A percentile compares a stretch with the other conserved stretches of the same genome.
phyloP scores from a whole-genome alignment of 2,329 filamentous ascomycete species.

The Cercospora beticola region DNA sequence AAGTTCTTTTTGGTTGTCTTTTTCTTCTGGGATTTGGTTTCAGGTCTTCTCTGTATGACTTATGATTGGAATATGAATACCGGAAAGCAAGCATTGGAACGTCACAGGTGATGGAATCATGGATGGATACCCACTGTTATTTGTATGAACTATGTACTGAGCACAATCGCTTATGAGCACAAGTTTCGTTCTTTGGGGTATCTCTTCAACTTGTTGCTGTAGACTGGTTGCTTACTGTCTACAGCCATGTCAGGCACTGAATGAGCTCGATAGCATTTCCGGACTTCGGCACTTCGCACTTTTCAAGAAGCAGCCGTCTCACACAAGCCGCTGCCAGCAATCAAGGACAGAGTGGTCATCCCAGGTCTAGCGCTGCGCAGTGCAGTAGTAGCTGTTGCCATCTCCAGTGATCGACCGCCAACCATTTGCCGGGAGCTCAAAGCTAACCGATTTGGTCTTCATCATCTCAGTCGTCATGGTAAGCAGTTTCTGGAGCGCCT shows the following conservation, averaged over 20 bases:
- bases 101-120: not conserved
- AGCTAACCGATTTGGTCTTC: too few species aligned
- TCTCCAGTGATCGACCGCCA: too few species aligned
- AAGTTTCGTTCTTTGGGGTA: not conserved
- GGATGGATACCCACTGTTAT: slow-evolving; percentile 8
- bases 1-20: not conserved
- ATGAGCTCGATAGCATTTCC: too few species aligned
- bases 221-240: not conserved
- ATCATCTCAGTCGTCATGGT: too few species aligned
- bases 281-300: too few species aligned
- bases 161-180: slow-evolving; percentile 1
- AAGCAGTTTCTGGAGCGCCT: not conserved
- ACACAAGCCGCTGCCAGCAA: too few species aligned
- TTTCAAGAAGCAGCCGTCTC: too few species aligned
- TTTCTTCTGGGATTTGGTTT: not conserved
- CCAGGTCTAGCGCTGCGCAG: too few species aligned
- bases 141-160: slow-evolving; percentile 14
- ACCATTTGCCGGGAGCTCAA: too few species aligned
- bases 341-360: too few species aligned
- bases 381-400: too few species aligned
- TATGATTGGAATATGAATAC: slow-evolving; percentile 17
- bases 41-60: slow-evolving; percentile 8
- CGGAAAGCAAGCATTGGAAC: not conserved
- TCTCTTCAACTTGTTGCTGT: not conserved
- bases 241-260: too few species aligned